A percentile compares a stretch with the other conserved stretches of the same genome.
These are phyloP conservation scores for Tulasnella sp. DNA, from an alignment of 768 basidiomycete genomes.

Conservation along the genomic window DNA sequence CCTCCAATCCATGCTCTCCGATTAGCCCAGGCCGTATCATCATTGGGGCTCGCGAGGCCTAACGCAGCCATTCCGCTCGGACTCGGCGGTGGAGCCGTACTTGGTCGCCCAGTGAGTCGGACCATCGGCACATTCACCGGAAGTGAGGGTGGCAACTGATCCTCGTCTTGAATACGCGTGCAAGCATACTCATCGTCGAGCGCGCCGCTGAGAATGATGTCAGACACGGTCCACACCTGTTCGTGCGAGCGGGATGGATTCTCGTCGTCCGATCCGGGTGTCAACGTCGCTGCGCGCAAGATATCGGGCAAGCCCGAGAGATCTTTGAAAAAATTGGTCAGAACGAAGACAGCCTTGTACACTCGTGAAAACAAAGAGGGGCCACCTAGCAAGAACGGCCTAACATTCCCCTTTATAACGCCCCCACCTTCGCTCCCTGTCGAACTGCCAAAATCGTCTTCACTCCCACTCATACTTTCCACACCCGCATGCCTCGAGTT, in stretches of 20 bases:
- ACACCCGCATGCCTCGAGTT: not conserved
- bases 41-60: not conserved
- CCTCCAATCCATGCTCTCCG: constrained; percentile 11
- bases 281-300: not conserved
- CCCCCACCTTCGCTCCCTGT: not conserved
- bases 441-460: not conserved
- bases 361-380: not conserved
- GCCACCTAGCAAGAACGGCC: constrained; percentile 12
- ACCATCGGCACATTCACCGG: not conserved
- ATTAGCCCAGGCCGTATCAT: not conserved
- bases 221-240: not conserved
- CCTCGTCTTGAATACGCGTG: not conserved
- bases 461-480: not conserved
- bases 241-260: not conserved
- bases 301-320: constrained; percentile 2
- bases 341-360: not conserved
- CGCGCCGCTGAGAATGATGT: constrained; percentile 4
- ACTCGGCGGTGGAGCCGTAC: not conserved
- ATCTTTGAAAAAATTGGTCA: not conserved
- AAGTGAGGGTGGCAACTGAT: not conserved
- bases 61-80: not conserved
- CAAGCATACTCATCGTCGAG: constrained; percentile 10
- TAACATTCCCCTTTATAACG: not conserved
- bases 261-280: not conserved
- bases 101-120: not conserved